Evolutionary conservation across 1,139 yeast species (phyloP).

Genomic region (Yamadazyma atmosphaerica): DNA sequence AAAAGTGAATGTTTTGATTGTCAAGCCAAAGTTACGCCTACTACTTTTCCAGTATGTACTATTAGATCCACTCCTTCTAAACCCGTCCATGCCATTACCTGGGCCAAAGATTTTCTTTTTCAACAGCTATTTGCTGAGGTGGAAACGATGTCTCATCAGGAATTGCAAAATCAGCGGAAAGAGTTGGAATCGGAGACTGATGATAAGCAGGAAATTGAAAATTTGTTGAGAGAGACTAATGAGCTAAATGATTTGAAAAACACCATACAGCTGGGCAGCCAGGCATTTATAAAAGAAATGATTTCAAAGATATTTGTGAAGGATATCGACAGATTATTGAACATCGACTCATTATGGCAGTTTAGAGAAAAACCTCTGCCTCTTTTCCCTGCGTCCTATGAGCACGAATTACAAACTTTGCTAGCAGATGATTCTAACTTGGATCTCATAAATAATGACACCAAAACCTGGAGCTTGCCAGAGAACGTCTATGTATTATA

Average conservation of each 20-base stretch:
- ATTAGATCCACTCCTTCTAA: constrained; percentile 95
- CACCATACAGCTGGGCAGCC: constrained; percentile 35
- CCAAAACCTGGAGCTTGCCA: constrained; percentile 59
- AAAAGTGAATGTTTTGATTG: constrained; percentile 93
- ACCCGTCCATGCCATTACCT: constrained; percentile 94
- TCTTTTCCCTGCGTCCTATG: constrained; percentile 32
- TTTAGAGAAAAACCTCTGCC: constrained; percentile 69
- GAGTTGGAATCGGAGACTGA: constrained; percentile 53
- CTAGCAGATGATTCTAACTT: constrained; percentile 13
- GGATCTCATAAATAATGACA: constrained; percentile 48
- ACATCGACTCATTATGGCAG: constrained; percentile 79
- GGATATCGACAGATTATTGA: constrained; percentile 73
- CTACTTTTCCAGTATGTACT: constrained; percentile 93
- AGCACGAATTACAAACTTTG: constrained; percentile 18
- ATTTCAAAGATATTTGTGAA: constrained; percentile 56
- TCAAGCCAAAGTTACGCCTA: constrained; percentile 81
- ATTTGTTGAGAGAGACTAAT: constrained; percentile 69
- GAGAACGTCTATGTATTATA: constrained; percentile 67
- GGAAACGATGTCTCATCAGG: constrained; percentile 24
- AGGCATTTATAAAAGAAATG: constrained; percentile 39
- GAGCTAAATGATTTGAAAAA: constrained; percentile 69
- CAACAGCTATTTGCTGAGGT: constrained; percentile 73
- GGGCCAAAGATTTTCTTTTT: constrained; percentile 94
- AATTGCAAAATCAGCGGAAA: constrained; percentile 28
- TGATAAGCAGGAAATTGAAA: constrained; percentile 65